These are phyloP conservation scores for Penicillium sp. DNA, from an alignment of 2,329 filamentous ascomycete genomes.

Conservation along the genomic window DNA sequence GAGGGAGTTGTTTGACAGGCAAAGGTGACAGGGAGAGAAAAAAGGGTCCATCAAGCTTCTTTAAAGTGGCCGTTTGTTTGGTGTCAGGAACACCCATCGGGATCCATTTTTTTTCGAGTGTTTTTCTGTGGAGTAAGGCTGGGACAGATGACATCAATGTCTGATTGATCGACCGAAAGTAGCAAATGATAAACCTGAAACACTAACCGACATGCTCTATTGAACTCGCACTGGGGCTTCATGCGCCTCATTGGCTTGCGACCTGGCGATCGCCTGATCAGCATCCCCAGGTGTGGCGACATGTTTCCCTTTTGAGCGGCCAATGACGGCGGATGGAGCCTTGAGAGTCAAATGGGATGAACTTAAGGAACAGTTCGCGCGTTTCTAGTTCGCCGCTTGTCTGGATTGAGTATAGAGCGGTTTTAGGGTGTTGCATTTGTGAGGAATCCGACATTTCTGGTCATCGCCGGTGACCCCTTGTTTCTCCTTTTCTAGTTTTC, in stretches of 20 bases:
- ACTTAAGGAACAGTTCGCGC: conserved; percentile 1
- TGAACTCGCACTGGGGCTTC: neutral
- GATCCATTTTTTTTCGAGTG: conserved; percentile 10
- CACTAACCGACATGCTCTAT: conserved; percentile 11
- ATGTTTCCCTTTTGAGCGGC: neutral
- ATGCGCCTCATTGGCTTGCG: neutral
- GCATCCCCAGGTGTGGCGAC: conserved; percentile 12
- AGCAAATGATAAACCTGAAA: conserved; percentile 12
- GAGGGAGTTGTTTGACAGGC: neutral
- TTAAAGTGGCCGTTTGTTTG: conserved; percentile 4
- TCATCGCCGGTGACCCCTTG: conserved; percentile 1
- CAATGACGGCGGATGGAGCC: conserved; percentile 3
- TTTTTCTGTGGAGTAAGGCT: conserved; percentile 17
- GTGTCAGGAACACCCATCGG: conserved; percentile 2
- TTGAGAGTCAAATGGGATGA: neutral
- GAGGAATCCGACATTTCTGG: conserved; percentile 7
- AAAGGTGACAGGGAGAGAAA: neutral
- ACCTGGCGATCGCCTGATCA: conserved; percentile 5
- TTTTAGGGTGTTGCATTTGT: conserved; percentile 3
- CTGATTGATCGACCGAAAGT: neutral
- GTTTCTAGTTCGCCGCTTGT: conserved; percentile 6
- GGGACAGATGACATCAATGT: conserved; percentile 4
- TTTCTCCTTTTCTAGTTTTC: conserved; percentile 1
- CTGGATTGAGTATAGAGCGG: neutral
- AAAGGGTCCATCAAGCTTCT: conserved; percentile 3